Evolutionary conservation across 176 grass and related monocot genomes (phyloP).

Genomic region (Calamus simplicifolius): DNA sequence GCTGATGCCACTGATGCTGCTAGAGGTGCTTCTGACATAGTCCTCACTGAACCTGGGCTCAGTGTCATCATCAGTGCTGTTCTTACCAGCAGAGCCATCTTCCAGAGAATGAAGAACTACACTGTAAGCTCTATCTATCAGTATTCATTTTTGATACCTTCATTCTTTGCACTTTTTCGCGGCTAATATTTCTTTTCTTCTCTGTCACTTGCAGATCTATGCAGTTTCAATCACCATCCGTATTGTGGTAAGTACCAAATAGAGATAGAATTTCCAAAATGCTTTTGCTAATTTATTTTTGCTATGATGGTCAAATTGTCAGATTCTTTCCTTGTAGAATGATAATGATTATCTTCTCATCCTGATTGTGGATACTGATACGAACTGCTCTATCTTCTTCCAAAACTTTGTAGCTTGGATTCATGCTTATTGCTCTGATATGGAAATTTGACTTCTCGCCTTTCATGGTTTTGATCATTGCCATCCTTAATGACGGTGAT

Average conservation of each 20-base stretch:
- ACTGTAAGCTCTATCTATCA: slow-evolving; percentile 47
- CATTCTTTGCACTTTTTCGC: slow-evolving; percentile 6
- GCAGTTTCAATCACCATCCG: slow-evolving; percentile 98
- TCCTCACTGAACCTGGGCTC: slow-evolving; percentile 92
- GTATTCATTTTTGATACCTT: not conserved
- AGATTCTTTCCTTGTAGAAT: slow-evolving; percentile 3
- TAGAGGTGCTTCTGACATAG: slow-evolving; percentile 86
- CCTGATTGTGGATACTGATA: too few species aligned
- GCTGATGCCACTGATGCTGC: slow-evolving; percentile 94
- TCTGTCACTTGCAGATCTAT: slow-evolving; percentile 56
- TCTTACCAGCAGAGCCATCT: slow-evolving; percentile 97
- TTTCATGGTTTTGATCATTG: slow-evolving; percentile 98
- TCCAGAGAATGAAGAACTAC: slow-evolving; percentile 99
- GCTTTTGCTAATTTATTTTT: slow-evolving; percentile 4
- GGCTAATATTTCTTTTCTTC: slow-evolving; percentile 7
- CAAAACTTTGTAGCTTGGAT: slow-evolving; percentile 59
- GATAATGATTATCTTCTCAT: too few species aligned
- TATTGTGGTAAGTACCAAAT: slow-evolving; percentile 66
- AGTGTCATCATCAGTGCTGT: slow-evolving; percentile 97
- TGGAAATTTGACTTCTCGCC: slow-evolving; percentile 93
- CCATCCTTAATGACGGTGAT: slow-evolving; percentile 94
- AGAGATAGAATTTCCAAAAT: not conserved
- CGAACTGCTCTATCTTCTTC: not conserved
- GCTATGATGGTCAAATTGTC: not conserved
- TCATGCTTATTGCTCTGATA: slow-evolving; percentile 93